Conservation (phyloP, 345 rosid genomes). For the Eucalyptus sp. region DNA sequence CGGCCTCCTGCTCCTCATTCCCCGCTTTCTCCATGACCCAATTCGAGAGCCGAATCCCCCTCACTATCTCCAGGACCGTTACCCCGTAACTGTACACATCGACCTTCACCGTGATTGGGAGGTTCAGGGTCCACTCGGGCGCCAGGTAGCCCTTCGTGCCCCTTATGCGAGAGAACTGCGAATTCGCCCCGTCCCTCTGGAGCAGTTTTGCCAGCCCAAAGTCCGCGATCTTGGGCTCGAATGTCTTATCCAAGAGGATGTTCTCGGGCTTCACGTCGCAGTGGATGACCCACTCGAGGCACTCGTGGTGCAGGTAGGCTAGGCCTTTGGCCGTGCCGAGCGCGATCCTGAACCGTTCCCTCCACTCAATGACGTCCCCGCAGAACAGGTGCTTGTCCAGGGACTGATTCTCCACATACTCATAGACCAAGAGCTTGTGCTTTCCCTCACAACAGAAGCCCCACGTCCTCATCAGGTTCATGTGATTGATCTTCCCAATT, state of each 20-base stretch:
- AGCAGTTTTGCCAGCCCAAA: conserved; percentile 42
- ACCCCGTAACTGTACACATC: conserved; percentile 33
- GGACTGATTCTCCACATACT: conserved; percentile 28
- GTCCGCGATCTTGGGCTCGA: conserved; percentile 41
- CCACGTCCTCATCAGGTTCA: conserved; percentile 42
- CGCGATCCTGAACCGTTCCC: conserved; percentile 34
- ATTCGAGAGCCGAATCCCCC: conserved; percentile 19
- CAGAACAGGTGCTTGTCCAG: conserved; percentile 36
- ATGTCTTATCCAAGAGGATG: conserved; percentile 33
- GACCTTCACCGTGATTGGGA: conserved; percentile 23
- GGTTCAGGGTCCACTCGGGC: conserved; percentile 26
- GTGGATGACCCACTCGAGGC: conserved; percentile 45
- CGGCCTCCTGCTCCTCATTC: conserved; percentile 9
- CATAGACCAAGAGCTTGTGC: conserved; percentile 32
- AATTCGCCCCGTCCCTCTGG: neutral
- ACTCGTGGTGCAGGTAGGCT: conserved; percentile 55
- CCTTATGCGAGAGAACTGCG: conserved; percentile 7
- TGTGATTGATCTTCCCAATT: conserved; percentile 36
- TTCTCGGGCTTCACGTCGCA: conserved; percentile 58
- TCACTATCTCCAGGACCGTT: conserved; percentile 26
- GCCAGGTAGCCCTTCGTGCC: conserved; percentile 33
- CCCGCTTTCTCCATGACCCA: conserved; percentile 1
- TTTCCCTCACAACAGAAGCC: conserved; percentile 37
- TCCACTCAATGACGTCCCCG: conserved; percentile 23
- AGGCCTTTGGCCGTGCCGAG: conserved; percentile 49